Base-by-base conservation (phyloP, 306 rosid species). In the Spatholobus suberectus region DNA sequence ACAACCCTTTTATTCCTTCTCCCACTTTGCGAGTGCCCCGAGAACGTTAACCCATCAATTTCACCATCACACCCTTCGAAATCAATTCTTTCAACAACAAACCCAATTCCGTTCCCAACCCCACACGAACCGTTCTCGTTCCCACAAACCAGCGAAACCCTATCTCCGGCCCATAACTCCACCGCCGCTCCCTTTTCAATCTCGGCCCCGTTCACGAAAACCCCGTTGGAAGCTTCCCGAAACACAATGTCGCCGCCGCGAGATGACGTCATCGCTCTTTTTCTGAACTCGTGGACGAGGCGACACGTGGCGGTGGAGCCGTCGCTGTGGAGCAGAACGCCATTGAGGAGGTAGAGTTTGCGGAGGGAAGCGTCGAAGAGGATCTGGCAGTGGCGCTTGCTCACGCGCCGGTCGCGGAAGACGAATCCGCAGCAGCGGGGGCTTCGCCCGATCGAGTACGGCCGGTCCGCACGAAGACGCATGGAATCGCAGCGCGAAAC, bases 311-410 rank as follows among this genome's bases (percentile, higher is more conserved):
- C 6, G 7, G 81, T 15, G 10, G 80, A 44, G 21, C 51, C 69
- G 4, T 35, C 38, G 2, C 0, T 37, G 15, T 34, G 17, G 21
- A 78, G 34, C 4, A 90, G 27, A 20, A 58, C 65, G 0, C 92
- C 91, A 17, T 87, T 87, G 10, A 87, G 76, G 75, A 93, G 57
- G 73, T 83, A 93, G 47, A 91, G 76, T 80, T 85, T 93, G 5
- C 88, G 87, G 58, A 86, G 82, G 15, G 87, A 83, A 71, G 81
- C 84, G 57, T 92, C 94, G 35, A 86, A 90, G 66, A 89, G 47
- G 65, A 93, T 47, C 81, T 90, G 96, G 71, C 96, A 93, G 69
- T 93, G 96, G 12, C 73, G 88, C 67, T 88, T 85, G 68, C 97
- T 86, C 5, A 93, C 93, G 15, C 89, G 90, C 70, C 89, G 92